Percentiles rank a stretch among this genome's conserved stretches.
These are phyloP conservation scores for Luffa aegyptiaca DNA, from an alignment of 306 rosid species.

Conservation along the genomic window DNA sequence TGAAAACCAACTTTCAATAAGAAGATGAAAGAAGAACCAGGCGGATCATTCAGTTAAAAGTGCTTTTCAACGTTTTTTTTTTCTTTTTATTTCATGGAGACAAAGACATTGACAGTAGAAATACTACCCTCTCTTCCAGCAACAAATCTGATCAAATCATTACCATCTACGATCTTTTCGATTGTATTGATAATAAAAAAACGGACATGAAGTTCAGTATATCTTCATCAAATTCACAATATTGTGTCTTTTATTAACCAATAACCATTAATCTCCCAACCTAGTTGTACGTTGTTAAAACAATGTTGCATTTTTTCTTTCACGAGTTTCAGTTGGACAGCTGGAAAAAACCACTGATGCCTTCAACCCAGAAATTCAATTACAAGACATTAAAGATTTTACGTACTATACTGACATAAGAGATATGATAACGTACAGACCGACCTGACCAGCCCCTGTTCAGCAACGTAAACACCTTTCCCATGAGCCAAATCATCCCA, in stretches of 20 bases:
- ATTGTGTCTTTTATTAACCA: neutral
- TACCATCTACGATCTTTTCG: neutral
- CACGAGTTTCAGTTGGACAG: neutral
- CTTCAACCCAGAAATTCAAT: neutral
- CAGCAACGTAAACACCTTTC: conserved; percentile 69
- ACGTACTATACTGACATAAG: neutral
- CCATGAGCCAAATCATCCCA: conserved; percentile 99
- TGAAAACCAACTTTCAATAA: neutral
- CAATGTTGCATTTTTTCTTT: neutral
- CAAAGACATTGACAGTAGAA: neutral
- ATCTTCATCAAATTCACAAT: neutral
- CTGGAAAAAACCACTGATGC: neutral
- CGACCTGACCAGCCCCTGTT: conserved; percentile 70
- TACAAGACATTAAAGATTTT: neutral
- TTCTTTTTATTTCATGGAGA: neutral
- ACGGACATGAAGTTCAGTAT: neutral
- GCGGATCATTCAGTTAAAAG: neutral
- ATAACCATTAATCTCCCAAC: neutral
- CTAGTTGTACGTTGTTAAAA: neutral
- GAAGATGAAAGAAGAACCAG: neutral
- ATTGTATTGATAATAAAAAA: neutral
- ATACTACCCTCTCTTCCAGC: neutral
- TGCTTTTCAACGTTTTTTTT: neutral
- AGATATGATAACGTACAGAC: conserved; percentile 7
- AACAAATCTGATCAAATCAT: neutral